Conservation (phyloP, 2,329 filamentous ascomycete genomes). For the Bipolaris oryzae region DNA sequence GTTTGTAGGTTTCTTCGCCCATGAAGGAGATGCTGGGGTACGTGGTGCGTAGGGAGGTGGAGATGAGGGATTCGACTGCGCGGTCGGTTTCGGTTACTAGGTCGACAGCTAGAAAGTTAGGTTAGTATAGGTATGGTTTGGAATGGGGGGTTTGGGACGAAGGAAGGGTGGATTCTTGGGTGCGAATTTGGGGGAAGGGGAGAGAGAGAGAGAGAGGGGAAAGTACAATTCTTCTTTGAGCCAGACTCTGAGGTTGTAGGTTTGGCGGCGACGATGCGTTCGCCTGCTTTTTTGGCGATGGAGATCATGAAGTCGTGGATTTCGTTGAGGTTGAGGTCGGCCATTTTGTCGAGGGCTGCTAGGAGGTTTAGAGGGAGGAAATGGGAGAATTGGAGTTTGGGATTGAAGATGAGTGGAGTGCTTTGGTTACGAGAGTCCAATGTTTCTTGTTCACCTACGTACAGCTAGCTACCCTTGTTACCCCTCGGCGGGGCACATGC, state of each 20-base stretch:
- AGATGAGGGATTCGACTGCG: slow-evolving; percentile 65
- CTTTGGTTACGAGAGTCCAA: not conserved
- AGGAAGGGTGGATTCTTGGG: not conserved
- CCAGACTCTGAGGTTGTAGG: slow-evolving; percentile 51
- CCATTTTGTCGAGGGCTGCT: slow-evolving; percentile 29
- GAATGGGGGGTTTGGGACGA: no score
- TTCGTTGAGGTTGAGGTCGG: slow-evolving; percentile 52
- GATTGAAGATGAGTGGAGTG: not conserved
- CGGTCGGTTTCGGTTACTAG: slow-evolving; percentile 69
- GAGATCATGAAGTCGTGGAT: slow-evolving; percentile 57
- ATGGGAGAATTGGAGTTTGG: not conserved
- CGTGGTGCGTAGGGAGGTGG: slow-evolving; percentile 54
- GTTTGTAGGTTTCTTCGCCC: slow-evolving; percentile 67
- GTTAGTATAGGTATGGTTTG: no score
- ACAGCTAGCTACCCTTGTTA: not conserved
- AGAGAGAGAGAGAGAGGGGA: not conserved
- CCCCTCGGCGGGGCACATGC: slow-evolving; percentile 5
- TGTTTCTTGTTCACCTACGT: not conserved
- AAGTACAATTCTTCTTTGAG: slow-evolving; percentile 57
- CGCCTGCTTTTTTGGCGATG: slow-evolving; percentile 54
- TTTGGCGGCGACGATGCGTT: slow-evolving; percentile 54
- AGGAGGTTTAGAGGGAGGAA: not conserved
- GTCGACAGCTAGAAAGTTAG: slow-evolving; percentile 56
- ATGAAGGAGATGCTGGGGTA: slow-evolving; percentile 61
- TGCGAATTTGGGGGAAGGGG: not conserved